Evolutionary conservation across 345 rosid genomes (phyloP).

Genomic region (Sonneratia alba): DNA sequence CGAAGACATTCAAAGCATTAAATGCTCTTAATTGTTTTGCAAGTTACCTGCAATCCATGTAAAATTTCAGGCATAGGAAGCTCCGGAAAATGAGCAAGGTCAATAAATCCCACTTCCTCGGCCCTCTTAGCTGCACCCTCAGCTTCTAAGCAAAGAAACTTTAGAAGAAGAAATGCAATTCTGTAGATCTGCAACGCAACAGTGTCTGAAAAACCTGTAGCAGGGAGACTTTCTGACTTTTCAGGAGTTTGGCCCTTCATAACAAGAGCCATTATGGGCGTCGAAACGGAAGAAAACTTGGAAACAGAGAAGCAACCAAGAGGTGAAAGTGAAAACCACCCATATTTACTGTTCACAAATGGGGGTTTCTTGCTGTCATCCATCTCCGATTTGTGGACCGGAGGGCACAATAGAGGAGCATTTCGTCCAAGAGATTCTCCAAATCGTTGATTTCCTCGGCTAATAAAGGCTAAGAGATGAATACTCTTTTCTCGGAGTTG

Average conservation of each 20-base stretch:
- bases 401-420: slow-evolving; percentile 50
- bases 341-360: slow-evolving; percentile 51
- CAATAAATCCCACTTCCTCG: slow-evolving; percentile 74
- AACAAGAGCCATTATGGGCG: slow-evolving; percentile 33
- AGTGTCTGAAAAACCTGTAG: slow-evolving; percentile 59
- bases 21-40: neutral
- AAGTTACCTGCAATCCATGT: slow-evolving; percentile 75
- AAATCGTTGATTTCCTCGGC: slow-evolving; percentile 54
- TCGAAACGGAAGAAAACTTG: slow-evolving; percentile 26
- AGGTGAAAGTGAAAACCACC: slow-evolving; percentile 86
- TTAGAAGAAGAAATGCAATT: slow-evolving; percentile 60
- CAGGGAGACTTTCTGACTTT: slow-evolving; percentile 27
- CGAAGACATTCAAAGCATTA: neutral
- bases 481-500: slow-evolving; percentile 68
- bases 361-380: slow-evolving; percentile 53
- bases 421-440: slow-evolving; percentile 45
- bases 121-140: slow-evolving; percentile 75
- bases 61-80: slow-evolving; percentile 93
- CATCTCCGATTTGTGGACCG: slow-evolving; percentile 52
- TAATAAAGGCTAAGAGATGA: slow-evolving; percentile 78
- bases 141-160: slow-evolving; percentile 79
- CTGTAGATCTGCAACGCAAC: slow-evolving; percentile 78
- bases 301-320: slow-evolving; percentile 38
- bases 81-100: slow-evolving; percentile 84
- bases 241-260: slow-evolving; percentile 41